Conservation (phyloP, 176 grass and related monocot species). For the Puccinellia tenuiflora region DNA sequence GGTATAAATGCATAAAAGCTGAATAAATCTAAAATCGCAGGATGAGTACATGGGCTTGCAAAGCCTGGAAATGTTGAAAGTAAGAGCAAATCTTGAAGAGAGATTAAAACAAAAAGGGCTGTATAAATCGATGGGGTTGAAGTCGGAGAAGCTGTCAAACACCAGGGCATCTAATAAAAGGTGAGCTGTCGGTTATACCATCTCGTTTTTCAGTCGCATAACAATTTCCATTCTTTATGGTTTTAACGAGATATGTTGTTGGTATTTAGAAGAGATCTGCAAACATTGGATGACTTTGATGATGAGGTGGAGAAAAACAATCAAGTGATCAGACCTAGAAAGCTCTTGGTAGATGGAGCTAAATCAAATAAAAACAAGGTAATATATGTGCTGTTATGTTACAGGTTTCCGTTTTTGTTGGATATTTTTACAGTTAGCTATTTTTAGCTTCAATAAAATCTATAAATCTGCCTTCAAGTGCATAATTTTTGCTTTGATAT, state of each 20-base stretch:
- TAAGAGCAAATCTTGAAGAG: slow-evolving; percentile 79
- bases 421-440: slow-evolving; percentile 5
- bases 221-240: slow-evolving; percentile 21
- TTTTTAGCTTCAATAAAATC: not conserved
- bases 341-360: slow-evolving; percentile 30
- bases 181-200: slow-evolving; percentile 27
- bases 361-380: slow-evolving; percentile 75
- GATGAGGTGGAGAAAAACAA: slow-evolving; percentile 64
- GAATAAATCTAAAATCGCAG: slow-evolving; percentile 35
- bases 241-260: slow-evolving; percentile 14
- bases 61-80: slow-evolving; percentile 88
- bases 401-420: slow-evolving; percentile 1
- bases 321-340: slow-evolving; percentile 35
- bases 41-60: slow-evolving; percentile 44
- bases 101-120: slow-evolving; percentile 87
- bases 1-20: slow-evolving; percentile 7
- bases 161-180: slow-evolving; percentile 39
- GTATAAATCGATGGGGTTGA: slow-evolving; percentile 44
- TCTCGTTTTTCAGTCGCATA: not conserved
- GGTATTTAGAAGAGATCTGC: slow-evolving; percentile 44
- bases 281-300: slow-evolving; percentile 67
- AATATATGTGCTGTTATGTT: slow-evolving; percentile 21
- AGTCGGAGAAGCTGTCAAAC: slow-evolving; percentile 41
- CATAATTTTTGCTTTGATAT: not conserved
- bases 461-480: not conserved